A percentile compares a stretch with the other conserved stretches of the same genome.
Evolutionary conservation across 2,329 filamentous ascomycete genomes (phyloP).

Genomic region (Westerdykella ornata): DNA sequence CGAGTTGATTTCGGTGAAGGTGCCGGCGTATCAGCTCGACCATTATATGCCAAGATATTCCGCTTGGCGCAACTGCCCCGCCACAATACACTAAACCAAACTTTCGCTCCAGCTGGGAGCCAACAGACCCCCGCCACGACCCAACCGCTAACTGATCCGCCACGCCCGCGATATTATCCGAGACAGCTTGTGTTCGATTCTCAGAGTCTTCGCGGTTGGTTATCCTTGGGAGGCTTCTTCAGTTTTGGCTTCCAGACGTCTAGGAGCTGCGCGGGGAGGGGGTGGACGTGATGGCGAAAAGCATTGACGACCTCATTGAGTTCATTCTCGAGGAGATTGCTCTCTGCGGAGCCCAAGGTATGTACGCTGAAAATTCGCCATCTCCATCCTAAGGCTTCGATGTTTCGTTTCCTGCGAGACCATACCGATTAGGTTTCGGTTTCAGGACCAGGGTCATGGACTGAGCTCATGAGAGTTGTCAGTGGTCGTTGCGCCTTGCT

Average conservation of each 20-base stretch:
- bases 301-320: conserved; percentile 52
- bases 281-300: conserved; percentile 28
- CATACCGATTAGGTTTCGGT: no score
- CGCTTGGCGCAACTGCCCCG: neutral
- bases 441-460: no score
- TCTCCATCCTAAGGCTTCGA: no score
- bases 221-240: conserved; percentile 10
- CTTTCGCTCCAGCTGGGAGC: no score
- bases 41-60: no score
- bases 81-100: no score
- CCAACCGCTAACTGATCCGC: neutral
- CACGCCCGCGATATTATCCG: conserved; percentile 1
- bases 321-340: conserved; percentile 55
- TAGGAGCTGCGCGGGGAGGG: conserved; percentile 15
- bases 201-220: conserved; percentile 5
- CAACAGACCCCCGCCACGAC: neutral
- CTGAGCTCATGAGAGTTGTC: neutral
- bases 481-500: neutral
- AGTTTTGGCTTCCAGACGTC: conserved; percentile 4
- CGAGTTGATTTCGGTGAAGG: no score
- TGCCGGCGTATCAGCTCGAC: no score
- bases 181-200: conserved; percentile 20
- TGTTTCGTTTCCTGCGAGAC: neutral
- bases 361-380: conserved; percentile 20
- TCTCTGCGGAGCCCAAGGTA: conserved; percentile 53